These are phyloP conservation scores for Cercophora newfieldiana DNA, from an alignment of 495 filamentous ascomycete species.

Conservation along the genomic window DNA sequence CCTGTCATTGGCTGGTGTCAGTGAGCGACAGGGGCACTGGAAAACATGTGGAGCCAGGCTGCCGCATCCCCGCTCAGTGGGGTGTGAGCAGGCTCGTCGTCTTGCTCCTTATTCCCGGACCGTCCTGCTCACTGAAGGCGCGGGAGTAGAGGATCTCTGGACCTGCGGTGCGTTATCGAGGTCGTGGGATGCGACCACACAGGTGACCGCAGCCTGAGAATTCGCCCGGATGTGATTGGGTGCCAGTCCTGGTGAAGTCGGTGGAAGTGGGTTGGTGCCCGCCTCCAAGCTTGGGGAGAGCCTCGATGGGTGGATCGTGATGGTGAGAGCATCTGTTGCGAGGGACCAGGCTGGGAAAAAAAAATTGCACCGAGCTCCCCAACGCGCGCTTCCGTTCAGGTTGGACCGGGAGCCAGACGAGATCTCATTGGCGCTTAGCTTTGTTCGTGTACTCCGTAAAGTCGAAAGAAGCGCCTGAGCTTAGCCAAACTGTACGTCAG, in stretches of 20 bases:
- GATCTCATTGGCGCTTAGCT: background rate
- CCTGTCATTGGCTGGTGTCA: background rate
- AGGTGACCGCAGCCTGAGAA: too few relatives aligned
- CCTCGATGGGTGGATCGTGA: too few relatives aligned
- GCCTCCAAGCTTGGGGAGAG: too few relatives aligned
- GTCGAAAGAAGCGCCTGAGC: background rate
- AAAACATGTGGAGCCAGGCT: background rate
- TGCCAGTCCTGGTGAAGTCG: background rate
- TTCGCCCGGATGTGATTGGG: too few relatives aligned
- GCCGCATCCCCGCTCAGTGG: background rate
- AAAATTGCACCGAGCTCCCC: too few relatives aligned
- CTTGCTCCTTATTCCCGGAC: background rate
- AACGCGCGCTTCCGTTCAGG: background rate
- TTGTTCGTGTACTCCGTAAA: background rate
- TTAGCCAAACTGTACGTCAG: slow-evolving; percentile 2
- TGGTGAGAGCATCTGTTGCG: too few relatives aligned
- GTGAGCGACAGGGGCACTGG: background rate
- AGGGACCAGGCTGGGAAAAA: too few relatives aligned
- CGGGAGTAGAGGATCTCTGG: background rate
- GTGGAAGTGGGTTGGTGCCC: too few relatives aligned
- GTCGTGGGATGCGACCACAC: too few relatives aligned
- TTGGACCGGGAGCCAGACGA: too few relatives aligned
- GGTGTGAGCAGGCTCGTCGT: background rate
- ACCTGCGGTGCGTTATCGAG: too few relatives aligned
- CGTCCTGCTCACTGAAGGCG: background rate